phyloP scores from a whole-genome alignment of 1,284 basidiomycete genomes.

The Cryptococcus sp. region DNA sequence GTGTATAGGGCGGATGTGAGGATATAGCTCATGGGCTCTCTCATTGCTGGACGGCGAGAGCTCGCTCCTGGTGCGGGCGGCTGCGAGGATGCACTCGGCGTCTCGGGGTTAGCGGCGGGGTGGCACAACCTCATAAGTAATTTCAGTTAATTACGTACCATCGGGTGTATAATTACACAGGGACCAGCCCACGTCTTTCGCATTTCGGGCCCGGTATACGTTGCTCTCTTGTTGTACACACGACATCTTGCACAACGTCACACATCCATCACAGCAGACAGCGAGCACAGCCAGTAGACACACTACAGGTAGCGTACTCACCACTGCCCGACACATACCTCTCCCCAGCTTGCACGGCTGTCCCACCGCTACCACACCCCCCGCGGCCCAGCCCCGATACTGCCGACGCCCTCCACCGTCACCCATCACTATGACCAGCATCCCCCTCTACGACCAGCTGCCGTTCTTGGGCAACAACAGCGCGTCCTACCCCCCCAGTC shows the following conservation, averaged over 20 bases:
- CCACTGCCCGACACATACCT: neutral
- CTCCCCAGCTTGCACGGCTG: neutral
- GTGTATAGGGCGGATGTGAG: constrained; percentile 1
- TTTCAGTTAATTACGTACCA: neutral
- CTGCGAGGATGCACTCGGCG: neutral
- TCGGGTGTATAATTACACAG: neutral
- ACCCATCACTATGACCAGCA: constrained; percentile 13
- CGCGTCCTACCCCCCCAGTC: constrained; percentile 15
- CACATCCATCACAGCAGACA: too few species aligned
- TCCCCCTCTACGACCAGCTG: constrained; percentile 18
- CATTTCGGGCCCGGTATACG: too few species aligned
- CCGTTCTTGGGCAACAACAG: constrained; percentile 4
- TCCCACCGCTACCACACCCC: neutral
- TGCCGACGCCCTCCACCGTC: neutral
- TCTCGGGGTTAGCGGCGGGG: neutral
- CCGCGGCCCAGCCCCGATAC: neutral
- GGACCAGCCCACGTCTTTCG: too few species aligned
- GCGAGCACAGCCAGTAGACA: neutral
- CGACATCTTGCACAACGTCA: too few species aligned
- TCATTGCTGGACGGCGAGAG: neutral
- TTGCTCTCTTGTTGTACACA: too few species aligned
- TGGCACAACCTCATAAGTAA: neutral
- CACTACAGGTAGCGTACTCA: neutral
- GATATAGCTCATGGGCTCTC: constrained; percentile 5
- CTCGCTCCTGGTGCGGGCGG: neutral